These are phyloP conservation scores for Lithospermum erythrorhizon DNA, from an alignment of 257 asterid genomes.

Conservation along the genomic window DNA sequence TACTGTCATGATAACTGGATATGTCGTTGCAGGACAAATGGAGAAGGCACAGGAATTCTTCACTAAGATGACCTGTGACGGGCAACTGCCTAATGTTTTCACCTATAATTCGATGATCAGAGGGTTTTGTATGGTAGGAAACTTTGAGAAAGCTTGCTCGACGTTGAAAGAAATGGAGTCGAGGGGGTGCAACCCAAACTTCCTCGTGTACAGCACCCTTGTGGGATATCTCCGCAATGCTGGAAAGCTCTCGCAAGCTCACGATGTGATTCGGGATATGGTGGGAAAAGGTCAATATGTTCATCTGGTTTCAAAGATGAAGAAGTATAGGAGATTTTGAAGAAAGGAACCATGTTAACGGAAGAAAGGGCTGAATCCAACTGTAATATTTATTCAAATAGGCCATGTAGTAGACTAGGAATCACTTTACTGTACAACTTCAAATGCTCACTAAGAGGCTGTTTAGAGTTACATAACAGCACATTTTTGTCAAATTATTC, in stretches of 20 bases:
- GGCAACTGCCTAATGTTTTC: constrained; percentile 84
- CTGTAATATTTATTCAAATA: not conserved
- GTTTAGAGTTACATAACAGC: constrained; percentile 2
- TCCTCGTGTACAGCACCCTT: constrained; percentile 82
- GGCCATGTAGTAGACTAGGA: not conserved
- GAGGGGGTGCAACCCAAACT: constrained; percentile 82
- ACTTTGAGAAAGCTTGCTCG: constrained; percentile 68
- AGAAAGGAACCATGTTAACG: constrained; percentile 7
- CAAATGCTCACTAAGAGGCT: not conserved
- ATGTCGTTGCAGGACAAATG: constrained; percentile 58
- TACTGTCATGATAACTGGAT: constrained; percentile 87
- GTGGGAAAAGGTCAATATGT: constrained; percentile 69
- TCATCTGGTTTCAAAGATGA: constrained; percentile 61
- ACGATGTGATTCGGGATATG: constrained; percentile 61
- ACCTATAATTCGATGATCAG: constrained; percentile 94
- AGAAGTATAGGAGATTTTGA: constrained; percentile 60
- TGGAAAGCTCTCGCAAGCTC: constrained; percentile 72
- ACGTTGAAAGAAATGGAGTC: constrained; percentile 86
- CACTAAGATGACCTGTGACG: constrained; percentile 47
- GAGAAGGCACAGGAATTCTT: constrained; percentile 59
- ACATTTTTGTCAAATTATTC: not conserved
- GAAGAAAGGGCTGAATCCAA: not conserved
- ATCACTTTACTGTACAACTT: not conserved
- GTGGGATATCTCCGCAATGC: constrained; percentile 70
- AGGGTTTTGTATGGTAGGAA: constrained; percentile 68